Percentiles rank a stretch among this genome's conserved stretches.
phyloP scores from a whole-genome alignment of 352 stramenopile species.

The Phytophthora multivora region DNA sequence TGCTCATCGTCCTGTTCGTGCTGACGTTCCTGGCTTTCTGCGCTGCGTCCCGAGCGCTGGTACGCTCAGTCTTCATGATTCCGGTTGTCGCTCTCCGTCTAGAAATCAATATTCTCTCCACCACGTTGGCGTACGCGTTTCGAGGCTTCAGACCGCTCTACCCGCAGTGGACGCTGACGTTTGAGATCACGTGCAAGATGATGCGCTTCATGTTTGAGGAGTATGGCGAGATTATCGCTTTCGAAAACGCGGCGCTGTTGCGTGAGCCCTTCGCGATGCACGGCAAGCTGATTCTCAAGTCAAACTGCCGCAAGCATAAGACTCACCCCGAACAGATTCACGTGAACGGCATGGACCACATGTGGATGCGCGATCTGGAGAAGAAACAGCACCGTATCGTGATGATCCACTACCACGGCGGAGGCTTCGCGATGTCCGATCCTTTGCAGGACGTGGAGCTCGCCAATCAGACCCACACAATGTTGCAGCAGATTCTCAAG shows the following conservation, averaged over 20 bases:
- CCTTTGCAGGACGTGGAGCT: constrained; percentile 36
- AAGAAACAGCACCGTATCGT: constrained; percentile 40
- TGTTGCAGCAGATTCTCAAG: constrained; percentile 26
- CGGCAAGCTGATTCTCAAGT: constrained; percentile 29
- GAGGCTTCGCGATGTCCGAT: constrained; percentile 36
- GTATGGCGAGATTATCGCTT: constrained; percentile 34
- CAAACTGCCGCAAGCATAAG: constrained; percentile 23
- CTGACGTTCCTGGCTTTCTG: too few relatives aligned
- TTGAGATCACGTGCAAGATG: constrained; percentile 36
- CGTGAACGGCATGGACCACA: constrained; percentile 42
- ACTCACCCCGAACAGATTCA: constrained; percentile 27
- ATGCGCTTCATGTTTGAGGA: constrained; percentile 29
- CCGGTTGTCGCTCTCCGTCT: constrained; percentile 33
- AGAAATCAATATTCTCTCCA: constrained; percentile 27
- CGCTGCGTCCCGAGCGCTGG: too few relatives aligned
- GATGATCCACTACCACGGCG: constrained; percentile 7
- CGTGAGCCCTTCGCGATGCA: constrained; percentile 30
- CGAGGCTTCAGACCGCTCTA: constrained; percentile 34
- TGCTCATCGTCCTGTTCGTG: too few relatives aligned
- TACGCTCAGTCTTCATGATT: constrained; percentile 14
- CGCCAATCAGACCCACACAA: constrained; percentile 29
- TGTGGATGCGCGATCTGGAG: constrained; percentile 39
- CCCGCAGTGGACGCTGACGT: constrained; percentile 43
- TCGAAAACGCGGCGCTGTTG: constrained; percentile 31
- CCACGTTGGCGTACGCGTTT: constrained; percentile 3